Percentiles rank a stretch among this genome's conserved stretches.
phyloP scores from a whole-genome alignment of 305 asterid genomes.

The Fraxinus sp. region DNA sequence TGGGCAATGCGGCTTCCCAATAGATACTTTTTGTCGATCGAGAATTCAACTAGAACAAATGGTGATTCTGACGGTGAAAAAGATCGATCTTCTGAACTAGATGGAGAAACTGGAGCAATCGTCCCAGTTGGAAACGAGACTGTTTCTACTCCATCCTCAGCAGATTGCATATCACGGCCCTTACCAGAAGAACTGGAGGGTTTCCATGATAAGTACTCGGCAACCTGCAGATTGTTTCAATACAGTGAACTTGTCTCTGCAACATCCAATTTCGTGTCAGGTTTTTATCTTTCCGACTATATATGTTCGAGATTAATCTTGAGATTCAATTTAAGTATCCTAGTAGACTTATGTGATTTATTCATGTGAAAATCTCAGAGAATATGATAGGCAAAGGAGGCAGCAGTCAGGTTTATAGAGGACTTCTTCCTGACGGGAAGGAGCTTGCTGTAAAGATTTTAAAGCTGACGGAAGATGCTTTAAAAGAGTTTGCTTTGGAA shows the following conservation, averaged over 20 bases:
- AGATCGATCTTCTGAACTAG: constrained; percentile 35
- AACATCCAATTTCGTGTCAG: constrained; percentile 65
- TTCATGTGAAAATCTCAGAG: constrained; percentile 42
- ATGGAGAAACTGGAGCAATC: constrained; percentile 70
- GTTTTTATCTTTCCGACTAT: constrained; percentile 30
- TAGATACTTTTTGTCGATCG: constrained; percentile 51
- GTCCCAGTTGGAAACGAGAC: constrained; percentile 46
- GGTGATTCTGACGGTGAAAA: constrained; percentile 28
- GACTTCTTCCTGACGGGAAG: constrained; percentile 80
- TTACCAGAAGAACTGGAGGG: constrained; percentile 67
- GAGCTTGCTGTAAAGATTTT: constrained; percentile 92
- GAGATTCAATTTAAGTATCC: not conserved
- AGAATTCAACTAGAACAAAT: constrained; percentile 32
- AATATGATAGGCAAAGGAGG: constrained; percentile 95
- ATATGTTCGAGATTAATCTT: not conserved
- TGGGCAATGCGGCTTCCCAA: constrained; percentile 85
- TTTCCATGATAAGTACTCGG: constrained; percentile 75
- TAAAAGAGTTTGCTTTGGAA: constrained; percentile 75
- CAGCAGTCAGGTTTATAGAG: constrained; percentile 82
- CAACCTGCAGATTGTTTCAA: constrained; percentile 75
- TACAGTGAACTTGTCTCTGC: constrained; percentile 71
- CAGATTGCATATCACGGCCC: constrained; percentile 31
- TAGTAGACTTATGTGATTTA: constrained; percentile 4
- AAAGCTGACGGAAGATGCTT: constrained; percentile 66
- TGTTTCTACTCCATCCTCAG: constrained; percentile 37